A percentile compares a stretch with the other conserved stretches of the same genome.
phyloP scores from a whole-genome alignment of 2,329 filamentous ascomycete species.

The Colletotrichum aenigma region DNA sequence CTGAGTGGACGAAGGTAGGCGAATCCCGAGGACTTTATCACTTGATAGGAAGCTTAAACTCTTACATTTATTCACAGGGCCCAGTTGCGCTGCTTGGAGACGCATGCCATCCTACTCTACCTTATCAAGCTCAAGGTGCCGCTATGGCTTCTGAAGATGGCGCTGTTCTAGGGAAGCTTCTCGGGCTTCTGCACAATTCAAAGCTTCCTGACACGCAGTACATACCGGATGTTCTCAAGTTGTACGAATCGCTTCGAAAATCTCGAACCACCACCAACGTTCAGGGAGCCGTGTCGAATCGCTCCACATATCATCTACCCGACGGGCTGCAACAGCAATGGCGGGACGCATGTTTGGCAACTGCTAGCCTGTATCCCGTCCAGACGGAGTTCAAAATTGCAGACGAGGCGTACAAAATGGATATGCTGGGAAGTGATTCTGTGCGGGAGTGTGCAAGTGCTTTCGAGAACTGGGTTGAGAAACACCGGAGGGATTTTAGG shows the following conservation, averaged over 20 bases:
- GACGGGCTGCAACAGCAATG: neutral
- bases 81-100: constrained; percentile 15
- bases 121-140: constrained; percentile 27
- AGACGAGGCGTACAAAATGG: neutral
- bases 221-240: neutral
- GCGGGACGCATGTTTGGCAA: neutral
- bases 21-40: neutral
- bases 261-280: neutral
- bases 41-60: neutral
- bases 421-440: neutral
- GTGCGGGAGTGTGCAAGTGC: neutral
- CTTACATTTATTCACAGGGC: neutral
- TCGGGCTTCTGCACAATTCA: neutral
- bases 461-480: neutral
- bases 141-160: constrained; percentile 27
- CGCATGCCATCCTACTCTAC: constrained; percentile 17
- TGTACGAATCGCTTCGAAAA: neutral
- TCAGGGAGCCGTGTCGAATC: neutral
- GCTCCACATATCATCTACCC: neutral
- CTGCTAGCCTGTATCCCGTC: neutral
- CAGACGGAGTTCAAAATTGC: neutral
- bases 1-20: neutral
- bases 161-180: constrained; percentile 30
- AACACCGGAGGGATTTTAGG: neutral
- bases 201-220: neutral